Conservation (phyloP, 1,284 basidiomycete genomes). For the Trichosporon ovoides region DNA sequence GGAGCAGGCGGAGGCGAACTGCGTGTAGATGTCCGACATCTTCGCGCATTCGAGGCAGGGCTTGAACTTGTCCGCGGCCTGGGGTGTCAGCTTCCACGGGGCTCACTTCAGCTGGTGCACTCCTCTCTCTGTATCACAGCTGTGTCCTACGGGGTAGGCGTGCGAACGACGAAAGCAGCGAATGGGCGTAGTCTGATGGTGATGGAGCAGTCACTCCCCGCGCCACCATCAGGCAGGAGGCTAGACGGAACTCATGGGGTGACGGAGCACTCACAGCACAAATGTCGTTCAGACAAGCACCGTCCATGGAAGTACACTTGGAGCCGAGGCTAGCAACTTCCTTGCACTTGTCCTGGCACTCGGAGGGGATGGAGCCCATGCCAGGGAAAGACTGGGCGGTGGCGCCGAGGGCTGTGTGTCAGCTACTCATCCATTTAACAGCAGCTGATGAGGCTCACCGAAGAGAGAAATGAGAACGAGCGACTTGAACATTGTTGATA, state of each 20-base stretch:
- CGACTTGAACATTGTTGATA: background rate
- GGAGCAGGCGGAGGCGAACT: background rate
- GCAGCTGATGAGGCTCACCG: background rate
- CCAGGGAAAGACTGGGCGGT: background rate
- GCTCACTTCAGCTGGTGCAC: too few species aligned
- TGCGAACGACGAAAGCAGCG: too few species aligned
- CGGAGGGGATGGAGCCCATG: background rate
- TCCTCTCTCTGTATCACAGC: too few species aligned
- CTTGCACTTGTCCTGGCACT: background rate
- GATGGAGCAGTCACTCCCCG: too few species aligned
- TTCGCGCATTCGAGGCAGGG: background rate
- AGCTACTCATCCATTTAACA: background rate
- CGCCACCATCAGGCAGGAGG: too few species aligned
- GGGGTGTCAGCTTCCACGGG: background rate
- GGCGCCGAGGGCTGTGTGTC: background rate
- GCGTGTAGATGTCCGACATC: background rate
- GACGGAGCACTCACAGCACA: background rate
- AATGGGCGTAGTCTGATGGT: too few species aligned
- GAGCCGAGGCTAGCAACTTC: background rate
- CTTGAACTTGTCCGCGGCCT: background rate
- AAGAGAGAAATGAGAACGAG: background rate
- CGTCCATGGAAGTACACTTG: background rate
- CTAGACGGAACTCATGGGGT: too few species aligned
- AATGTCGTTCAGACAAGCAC: background rate
- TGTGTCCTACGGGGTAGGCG: too few species aligned